phyloP scores from a whole-genome alignment of 2,329 filamentous ascomycete genomes.

The Stylonectria norvegica region DNA sequence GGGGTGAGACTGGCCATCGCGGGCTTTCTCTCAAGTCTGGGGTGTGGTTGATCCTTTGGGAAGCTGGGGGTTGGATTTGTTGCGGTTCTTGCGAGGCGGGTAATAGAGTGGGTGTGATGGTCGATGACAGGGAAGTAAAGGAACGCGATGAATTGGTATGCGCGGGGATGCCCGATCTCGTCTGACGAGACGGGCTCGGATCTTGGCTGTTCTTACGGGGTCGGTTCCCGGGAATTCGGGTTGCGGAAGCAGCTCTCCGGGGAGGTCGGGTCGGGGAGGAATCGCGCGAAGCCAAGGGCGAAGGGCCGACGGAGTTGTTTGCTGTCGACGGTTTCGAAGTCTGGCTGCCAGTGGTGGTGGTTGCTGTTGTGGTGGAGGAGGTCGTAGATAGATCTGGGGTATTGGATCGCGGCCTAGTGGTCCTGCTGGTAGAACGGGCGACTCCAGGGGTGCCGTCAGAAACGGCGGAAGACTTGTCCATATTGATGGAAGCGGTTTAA shows the following conservation, averaged over 20 bases:
- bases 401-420: constrained; percentile 18
- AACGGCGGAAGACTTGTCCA: constrained; percentile 35
- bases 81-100: constrained; percentile 56
- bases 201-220: constrained; percentile 66
- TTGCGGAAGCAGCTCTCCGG: constrained; percentile 34
- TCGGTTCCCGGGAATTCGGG: constrained; percentile 40
- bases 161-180: constrained; percentile 52
- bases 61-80: constrained; percentile 57
- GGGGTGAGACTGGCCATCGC: constrained; percentile 74
- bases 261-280: constrained; percentile 44
- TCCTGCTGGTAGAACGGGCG: constrained; percentile 18
- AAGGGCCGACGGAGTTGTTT: constrained; percentile 35
- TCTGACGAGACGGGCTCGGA: constrained; percentile 56
- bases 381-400: constrained; percentile 23
- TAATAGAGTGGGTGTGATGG: constrained; percentile 64
- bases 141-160: constrained; percentile 62
- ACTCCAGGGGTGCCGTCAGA: constrained; percentile 24
- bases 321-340: constrained; percentile 37
- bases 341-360: constrained; percentile 26
- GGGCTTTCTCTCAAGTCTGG: constrained; percentile 55
- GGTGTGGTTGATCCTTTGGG: constrained; percentile 56
- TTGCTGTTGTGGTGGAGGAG: constrained; percentile 22
- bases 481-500: constrained; percentile 25
- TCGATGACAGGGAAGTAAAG: constrained; percentile 67
- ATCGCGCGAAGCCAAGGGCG: constrained; percentile 43